phyloP scores from a whole-genome alignment of 306 rosid genomes.

The Ammopiptanthus mongolicus region DNA sequence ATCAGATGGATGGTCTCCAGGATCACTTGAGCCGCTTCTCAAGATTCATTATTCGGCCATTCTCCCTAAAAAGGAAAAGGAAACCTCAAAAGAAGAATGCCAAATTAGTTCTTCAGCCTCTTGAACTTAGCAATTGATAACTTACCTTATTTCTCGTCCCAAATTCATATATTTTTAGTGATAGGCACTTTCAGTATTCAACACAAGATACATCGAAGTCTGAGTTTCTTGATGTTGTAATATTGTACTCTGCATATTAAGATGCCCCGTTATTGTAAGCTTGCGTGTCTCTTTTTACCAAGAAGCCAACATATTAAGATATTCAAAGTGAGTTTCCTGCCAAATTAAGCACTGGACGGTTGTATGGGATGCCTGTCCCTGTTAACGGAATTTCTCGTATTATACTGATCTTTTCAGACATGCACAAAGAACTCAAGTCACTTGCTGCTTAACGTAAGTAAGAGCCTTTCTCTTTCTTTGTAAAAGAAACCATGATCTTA shows the following conservation, averaged over 20 bases:
- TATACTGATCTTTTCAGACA: neutral
- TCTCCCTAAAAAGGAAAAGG: conserved; percentile 36
- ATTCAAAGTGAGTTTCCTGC: neutral
- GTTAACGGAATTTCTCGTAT: neutral
- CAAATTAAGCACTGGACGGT: neutral
- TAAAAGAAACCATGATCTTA: too few relatives aligned
- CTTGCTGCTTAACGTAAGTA: too few relatives aligned
- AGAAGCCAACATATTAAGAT: neutral
- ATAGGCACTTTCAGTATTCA: neutral
- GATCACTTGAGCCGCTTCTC: conserved; percentile 68
- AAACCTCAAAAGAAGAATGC: conserved; percentile 37
- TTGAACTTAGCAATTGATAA: conserved; percentile 33
- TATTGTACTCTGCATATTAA: neutral
- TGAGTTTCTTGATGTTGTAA: neutral
- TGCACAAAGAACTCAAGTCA: neutral
- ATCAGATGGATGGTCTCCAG: conserved; percentile 90
- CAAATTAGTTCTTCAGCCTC: conserved; percentile 54
- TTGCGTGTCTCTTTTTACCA: neutral
- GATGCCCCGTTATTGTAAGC: neutral
- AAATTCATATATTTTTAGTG: neutral
- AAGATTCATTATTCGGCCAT: conserved; percentile 47
- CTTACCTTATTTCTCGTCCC: neutral
- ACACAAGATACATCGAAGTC: neutral
- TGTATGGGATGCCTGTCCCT: neutral
- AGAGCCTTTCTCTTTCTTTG: too few relatives aligned